Base-by-base conservation (phyloP, 2,329 filamentous ascomycete genomes). In the Phaeosphaeria sp. region DNA sequence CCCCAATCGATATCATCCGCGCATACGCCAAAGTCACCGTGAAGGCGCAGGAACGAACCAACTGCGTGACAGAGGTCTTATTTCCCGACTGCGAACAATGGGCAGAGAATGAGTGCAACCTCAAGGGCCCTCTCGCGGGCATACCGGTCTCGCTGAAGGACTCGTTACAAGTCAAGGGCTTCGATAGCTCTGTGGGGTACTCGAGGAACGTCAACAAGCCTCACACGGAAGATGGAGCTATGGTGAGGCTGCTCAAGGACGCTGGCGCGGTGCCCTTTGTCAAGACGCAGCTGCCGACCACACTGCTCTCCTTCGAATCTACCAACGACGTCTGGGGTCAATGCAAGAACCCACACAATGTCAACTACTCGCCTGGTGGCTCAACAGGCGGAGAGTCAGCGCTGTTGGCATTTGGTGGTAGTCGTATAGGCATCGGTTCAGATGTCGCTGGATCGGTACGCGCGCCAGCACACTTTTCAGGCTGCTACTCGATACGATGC, bases 371-470 rank as follows among this genome's bases (percentile, higher is more conserved):
- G 0, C 92, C 93, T 0, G 94, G 94, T 21, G 94, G 94, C 18
- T 95, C 91, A 1, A 96, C 92, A 2, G 92, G 91, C 43, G 93
- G 91, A 60, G 94, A 97, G 78, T 86, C 86, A 5, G 93, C 93
- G 0, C 80, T 97, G 2, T 81, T 97, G 3, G 93, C 93, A 1
- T 85, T 92, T 48, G 91, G 91, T 33, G 89, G 89, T 39, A 92
- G 92, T 46, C 85, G 93, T 40, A 96, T 97, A 59, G 93, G 93
- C 42, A 90, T 97, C 64, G 94, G 93, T 9, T 93, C 90, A 48
- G 93, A 97, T 76, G 93, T 97, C 17, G 93, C 93, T 15, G 93
- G 94, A 27, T 95, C 91, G 17, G 93, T 97, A 5, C 86, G 93
- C 51, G 89, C 86, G 1, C 94, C 93, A 0, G 94, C 93, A 5